phyloP scores from a whole-genome alignment of 495 filamentous ascomycete species.

The Tuber aestivum region DNA sequence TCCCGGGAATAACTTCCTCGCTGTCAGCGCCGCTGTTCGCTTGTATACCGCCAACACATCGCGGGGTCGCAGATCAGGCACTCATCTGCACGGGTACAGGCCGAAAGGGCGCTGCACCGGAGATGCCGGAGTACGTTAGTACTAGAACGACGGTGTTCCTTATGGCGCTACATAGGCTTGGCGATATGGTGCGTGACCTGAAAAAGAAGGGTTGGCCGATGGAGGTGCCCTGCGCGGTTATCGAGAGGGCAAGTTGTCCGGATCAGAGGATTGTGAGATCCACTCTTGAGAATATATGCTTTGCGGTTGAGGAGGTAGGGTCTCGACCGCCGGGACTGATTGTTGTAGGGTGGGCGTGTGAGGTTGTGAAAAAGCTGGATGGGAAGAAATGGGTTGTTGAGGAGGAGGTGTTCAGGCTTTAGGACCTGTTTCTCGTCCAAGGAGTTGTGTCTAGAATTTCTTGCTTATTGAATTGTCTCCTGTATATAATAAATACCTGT shows the following conservation, averaged over 20 bases:
- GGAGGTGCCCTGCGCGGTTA: constrained; percentile 76
- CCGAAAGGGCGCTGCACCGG: constrained; percentile 75
- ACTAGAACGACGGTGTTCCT: constrained; percentile 87
- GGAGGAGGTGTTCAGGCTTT: constrained; percentile 52
- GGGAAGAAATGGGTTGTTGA: constrained; percentile 73
- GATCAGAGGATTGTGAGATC: constrained; percentile 91
- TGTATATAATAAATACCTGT: neutral
- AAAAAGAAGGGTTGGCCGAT: constrained; percentile 49
- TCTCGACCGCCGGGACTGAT: constrained; percentile 83
- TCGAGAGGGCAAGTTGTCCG: constrained; percentile 89
- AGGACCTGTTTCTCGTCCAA: neutral
- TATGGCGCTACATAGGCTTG: constrained; percentile 87
- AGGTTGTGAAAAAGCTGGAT: constrained; percentile 58
- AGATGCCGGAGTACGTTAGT: constrained; percentile 68
- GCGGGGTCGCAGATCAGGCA: constrained; percentile 84
- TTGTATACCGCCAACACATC: constrained; percentile 77
- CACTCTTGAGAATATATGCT: constrained; percentile 67
- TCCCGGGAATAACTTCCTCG: constrained; percentile 86
- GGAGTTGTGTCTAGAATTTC: neutral
- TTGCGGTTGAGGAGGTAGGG: constrained; percentile 83
- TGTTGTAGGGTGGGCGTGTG: constrained; percentile 80
- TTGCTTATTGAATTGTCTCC: neutral
- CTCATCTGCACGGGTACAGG: constrained; percentile 93
- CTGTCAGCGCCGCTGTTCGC: constrained; percentile 84
- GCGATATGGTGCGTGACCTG: constrained; percentile 60